These are phyloP conservation scores for Aureobasidium sp. DNA, from an alignment of 2,329 filamentous ascomycete species.

Conservation along the genomic window DNA sequence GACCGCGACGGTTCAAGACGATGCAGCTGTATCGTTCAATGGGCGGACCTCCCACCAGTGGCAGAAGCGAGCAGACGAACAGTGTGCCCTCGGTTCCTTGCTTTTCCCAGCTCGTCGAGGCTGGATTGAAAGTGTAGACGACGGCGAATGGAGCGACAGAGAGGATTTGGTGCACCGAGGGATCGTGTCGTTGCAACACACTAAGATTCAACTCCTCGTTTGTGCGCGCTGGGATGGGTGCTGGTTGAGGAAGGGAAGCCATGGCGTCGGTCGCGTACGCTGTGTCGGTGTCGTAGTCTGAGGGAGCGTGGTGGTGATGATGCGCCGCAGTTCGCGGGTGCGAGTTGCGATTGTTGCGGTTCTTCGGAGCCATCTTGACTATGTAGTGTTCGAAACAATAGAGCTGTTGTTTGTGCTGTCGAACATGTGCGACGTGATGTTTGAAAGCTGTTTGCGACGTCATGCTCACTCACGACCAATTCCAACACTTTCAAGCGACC, in stretches of 20 bases:
- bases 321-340: slow-evolving; percentile 3
- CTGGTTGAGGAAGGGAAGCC: slow-evolving; percentile 10
- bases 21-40: slow-evolving; percentile 38
- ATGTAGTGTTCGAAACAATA: not conserved
- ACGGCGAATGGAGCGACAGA: slow-evolving; percentile 80
- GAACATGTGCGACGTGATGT: not conserved
- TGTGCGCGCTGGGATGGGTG: slow-evolving; percentile 49
- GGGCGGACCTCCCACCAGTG: slow-evolving; percentile 27
- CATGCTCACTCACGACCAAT: not conserved
- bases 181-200: slow-evolving; percentile 75
- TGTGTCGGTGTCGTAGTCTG: slow-evolving; percentile 48
- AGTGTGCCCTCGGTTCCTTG: slow-evolving; percentile 77
- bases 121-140: slow-evolving; percentile 69
- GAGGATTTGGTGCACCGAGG: slow-evolving; percentile 64
- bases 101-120: slow-evolving; percentile 71
- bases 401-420: slow-evolving; percentile 1
- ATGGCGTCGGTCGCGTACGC: slow-evolving; percentile 29
- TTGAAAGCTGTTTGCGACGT: not conserved
- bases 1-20: slow-evolving; percentile 42
- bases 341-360: slow-evolving; percentile 12
- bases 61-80: slow-evolving; percentile 66
- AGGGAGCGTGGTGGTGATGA: slow-evolving; percentile 22
- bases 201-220: slow-evolving; percentile 83
- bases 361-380: not conserved
- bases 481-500: not conserved